phyloP scores from a whole-genome alignment of 495 filamentous ascomycete species.

The Penicillium verhagenii region DNA sequence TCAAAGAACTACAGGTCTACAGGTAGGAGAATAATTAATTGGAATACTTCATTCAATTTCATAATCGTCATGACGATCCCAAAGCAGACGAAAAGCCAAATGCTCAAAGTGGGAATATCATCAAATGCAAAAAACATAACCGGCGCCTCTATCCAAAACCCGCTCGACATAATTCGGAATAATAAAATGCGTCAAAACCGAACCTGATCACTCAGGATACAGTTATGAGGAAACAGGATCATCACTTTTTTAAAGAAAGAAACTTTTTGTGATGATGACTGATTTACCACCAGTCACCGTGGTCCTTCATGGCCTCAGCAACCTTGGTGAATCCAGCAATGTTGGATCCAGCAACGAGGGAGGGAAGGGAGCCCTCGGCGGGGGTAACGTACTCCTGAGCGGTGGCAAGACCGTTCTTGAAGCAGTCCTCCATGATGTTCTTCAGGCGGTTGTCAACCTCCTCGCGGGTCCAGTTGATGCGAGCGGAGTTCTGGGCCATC shows the following conservation, averaged over 20 bases:
- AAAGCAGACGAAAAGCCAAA: conserved; percentile 18
- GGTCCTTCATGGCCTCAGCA: conserved; percentile 88
- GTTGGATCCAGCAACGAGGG: conserved; percentile 88
- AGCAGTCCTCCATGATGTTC: conserved; percentile 90
- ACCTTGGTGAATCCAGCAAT: conserved; percentile 98
- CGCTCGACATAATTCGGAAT: conserved; percentile 32
- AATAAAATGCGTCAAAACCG: conserved; percentile 26
- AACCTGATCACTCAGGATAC: conserved; percentile 9
- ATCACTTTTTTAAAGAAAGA: conserved; percentile 13
- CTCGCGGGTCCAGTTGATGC: conserved; percentile 80
- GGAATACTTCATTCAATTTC: conserved; percentile 27
- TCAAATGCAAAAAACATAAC: conserved; percentile 32
- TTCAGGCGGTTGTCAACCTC: conserved; percentile 92
- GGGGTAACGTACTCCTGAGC: conserved; percentile 82
- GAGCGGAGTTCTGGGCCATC: conserved; percentile 96
- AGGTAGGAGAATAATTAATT: neutral
- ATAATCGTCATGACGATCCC: conserved; percentile 31
- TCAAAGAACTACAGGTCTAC: neutral
- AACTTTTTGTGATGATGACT: conserved; percentile 10
- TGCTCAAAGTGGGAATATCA: conserved; percentile 33
- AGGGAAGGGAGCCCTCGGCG: conserved; percentile 79
- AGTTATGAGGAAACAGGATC: conserved; percentile 10
- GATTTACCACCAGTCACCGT: conserved; percentile 91
- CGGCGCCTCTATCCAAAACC: conserved; percentile 42
- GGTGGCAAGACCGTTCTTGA: conserved; percentile 86